Evolutionary conservation across 345 rosid genomes (phyloP).

Genomic region (Sisymbrium irio): DNA sequence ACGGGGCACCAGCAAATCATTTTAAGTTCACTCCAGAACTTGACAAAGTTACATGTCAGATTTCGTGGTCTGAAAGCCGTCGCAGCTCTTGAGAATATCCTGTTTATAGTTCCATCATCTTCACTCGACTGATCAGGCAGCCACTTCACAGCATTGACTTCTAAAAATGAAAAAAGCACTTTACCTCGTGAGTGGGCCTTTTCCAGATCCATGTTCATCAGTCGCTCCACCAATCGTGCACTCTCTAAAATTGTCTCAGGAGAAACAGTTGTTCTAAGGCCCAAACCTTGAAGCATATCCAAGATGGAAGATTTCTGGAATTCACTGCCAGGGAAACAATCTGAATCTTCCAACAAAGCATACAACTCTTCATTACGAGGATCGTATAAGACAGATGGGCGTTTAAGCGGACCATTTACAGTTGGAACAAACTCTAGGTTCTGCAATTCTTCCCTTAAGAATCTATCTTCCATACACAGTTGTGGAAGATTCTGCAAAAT

Average conservation of each 20-base stretch:
- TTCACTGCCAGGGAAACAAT: slow-evolving; percentile 66
- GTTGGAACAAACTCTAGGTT: slow-evolving; percentile 87
- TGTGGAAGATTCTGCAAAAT: slow-evolving; percentile 78
- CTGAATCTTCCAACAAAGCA: slow-evolving; percentile 79
- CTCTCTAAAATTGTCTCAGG: slow-evolving; percentile 77
- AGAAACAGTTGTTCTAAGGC: slow-evolving; percentile 76
- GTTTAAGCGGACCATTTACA: slow-evolving; percentile 50
- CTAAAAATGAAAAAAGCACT: slow-evolving; percentile 83
- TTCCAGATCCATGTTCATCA: slow-evolving; percentile 63
- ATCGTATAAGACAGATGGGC: slow-evolving; percentile 73
- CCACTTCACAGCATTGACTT: slow-evolving; percentile 91
- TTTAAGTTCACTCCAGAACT: slow-evolving; percentile 83
- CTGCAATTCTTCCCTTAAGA: slow-evolving; percentile 63
- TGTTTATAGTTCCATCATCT: slow-evolving; percentile 63
- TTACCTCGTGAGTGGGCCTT: slow-evolving; percentile 76
- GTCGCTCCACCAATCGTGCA: slow-evolving; percentile 71
- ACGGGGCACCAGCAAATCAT: slow-evolving; percentile 98
- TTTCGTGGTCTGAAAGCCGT: slow-evolving; percentile 78
- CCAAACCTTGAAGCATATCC: slow-evolving; percentile 89
- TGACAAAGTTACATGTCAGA: slow-evolving; percentile 71
- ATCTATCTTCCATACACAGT: slow-evolving; percentile 69
- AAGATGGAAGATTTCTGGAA: slow-evolving; percentile 62
- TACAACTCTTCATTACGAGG: slow-evolving; percentile 84
- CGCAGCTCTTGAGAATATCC: slow-evolving; percentile 79
- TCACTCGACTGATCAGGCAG: slow-evolving; percentile 60